These are phyloP conservation scores for Nidularia sp. DNA, from an alignment of 768 basidiomycete species.

Conservation along the genomic window DNA sequence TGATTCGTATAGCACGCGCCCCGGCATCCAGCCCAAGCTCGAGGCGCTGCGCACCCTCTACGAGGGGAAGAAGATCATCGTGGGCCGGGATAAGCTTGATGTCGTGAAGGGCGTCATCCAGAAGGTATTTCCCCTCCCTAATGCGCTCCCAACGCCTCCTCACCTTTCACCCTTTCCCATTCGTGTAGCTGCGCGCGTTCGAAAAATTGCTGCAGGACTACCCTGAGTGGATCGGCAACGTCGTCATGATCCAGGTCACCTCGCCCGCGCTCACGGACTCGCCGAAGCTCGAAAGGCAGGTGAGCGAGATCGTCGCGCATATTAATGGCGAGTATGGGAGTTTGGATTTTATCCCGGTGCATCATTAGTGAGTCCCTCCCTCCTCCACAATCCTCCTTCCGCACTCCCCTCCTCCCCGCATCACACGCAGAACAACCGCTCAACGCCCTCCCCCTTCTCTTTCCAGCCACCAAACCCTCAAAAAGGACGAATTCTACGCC, in stretches of 20 bases:
- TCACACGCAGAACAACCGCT: not conserved
- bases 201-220: conserved; percentile 91
- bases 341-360: conserved; percentile 93
- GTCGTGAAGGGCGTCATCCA: conserved; percentile 98
- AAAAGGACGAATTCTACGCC: conserved; percentile 98
- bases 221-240: conserved; percentile 93
- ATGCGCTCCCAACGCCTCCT: not conserved
- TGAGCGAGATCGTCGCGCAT: conserved; percentile 89
- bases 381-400: not conserved
- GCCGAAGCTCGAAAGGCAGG: conserved; percentile 88
- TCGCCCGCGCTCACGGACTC: conserved; percentile 90
- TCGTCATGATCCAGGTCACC: conserved; percentile 88
- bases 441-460: too few relatives aligned
- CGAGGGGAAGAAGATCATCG: conserved; percentile 97
- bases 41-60: conserved; percentile 81
- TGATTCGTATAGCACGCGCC: conserved; percentile 42
- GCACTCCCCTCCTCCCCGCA: not conserved
- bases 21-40: conserved; percentile 88
- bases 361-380: conserved; percentile 79
- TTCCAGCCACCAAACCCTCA: conserved; percentile 88
- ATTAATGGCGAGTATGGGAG: conserved; percentile 96
- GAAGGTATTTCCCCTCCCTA: conserved; percentile 51
- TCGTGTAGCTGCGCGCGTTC: conserved; percentile 81
- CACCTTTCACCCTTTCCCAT: not conserved
- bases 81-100: conserved; percentile 95